These are phyloP conservation scores for Penicillium sp. DNA, from an alignment of 2,329 filamentous ascomycete genomes.

Conservation along the genomic window DNA sequence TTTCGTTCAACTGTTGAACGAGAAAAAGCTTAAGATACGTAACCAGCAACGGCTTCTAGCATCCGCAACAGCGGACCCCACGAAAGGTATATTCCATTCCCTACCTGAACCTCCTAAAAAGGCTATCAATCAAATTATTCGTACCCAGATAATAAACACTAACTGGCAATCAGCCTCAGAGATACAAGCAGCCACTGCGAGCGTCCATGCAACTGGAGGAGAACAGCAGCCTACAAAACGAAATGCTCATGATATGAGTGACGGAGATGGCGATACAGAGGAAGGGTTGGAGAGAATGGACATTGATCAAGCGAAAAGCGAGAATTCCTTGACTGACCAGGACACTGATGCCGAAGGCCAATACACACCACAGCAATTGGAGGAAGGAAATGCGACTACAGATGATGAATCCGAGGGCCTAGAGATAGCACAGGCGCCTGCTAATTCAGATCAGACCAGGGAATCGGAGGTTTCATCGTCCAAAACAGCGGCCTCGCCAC, in stretches of 20 bases:
- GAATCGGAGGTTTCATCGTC: not conserved
- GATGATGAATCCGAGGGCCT: slow-evolving; percentile 26
- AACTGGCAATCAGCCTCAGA: slow-evolving; percentile 25
- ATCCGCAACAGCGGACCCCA: slow-evolving; percentile 47
- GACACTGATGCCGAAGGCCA: slow-evolving; percentile 28
- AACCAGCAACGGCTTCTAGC: slow-evolving; percentile 60
- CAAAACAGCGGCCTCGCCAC: slow-evolving; percentile 31
- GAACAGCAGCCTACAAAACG: slow-evolving; percentile 29
- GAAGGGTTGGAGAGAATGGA: slow-evolving; percentile 42
- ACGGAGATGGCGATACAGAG: slow-evolving; percentile 30
- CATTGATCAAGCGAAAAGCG: slow-evolving; percentile 22
- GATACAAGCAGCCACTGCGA: slow-evolving; percentile 21
- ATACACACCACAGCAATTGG: slow-evolving; percentile 34
- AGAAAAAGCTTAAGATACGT: slow-evolving; percentile 65
- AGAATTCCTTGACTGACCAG: slow-evolving; percentile 15
- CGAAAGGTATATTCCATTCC: slow-evolving; percentile 28
- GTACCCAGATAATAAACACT: not conserved
- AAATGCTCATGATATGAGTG: slow-evolving; percentile 18
- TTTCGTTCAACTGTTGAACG: slow-evolving; percentile 59
- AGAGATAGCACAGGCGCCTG: not conserved
- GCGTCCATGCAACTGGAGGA: slow-evolving; percentile 11
- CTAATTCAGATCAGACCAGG: not conserved
- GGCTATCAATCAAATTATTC: not conserved
- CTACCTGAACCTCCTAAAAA: not conserved
- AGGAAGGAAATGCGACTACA: slow-evolving; percentile 32